phyloP scores from a whole-genome alignment of 2,329 filamentous ascomycete species.

The Monascus ruber region DNA sequence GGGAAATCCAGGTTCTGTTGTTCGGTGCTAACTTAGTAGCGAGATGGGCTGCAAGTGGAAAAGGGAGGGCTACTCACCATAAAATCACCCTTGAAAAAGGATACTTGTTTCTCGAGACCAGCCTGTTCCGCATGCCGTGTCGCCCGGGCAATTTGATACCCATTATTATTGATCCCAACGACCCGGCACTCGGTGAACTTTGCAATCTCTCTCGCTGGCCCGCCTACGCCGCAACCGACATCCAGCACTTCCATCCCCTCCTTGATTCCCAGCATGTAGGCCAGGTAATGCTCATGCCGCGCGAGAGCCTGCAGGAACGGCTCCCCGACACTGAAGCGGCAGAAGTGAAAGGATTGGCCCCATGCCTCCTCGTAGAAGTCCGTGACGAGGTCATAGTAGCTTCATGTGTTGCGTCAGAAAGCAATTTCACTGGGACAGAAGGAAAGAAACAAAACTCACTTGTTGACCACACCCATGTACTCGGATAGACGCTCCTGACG shows the following conservation, averaged over 20 bases:
- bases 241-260: constrained; percentile 77
- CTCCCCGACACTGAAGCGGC: constrained; percentile 72
- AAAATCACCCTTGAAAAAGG: constrained; percentile 83
- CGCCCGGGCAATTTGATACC: constrained; percentile 87
- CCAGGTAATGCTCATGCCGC: constrained; percentile 89
- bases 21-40: too few relatives aligned
- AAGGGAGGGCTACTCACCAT: constrained; percentile 55
- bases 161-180: constrained; percentile 88
- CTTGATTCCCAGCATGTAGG: constrained; percentile 68
- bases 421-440: too few relatives aligned
- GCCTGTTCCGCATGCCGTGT: constrained; percentile 67
- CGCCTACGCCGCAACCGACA: constrained; percentile 85
- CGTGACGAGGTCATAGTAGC: constrained; percentile 85
- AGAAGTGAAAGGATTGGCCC: constrained; percentile 90
- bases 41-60: too few relatives aligned
- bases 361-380: constrained; percentile 89
- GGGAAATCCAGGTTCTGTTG: constrained; percentile 55
- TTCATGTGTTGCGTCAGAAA: constrained; percentile 17
- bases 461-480: too few relatives aligned
- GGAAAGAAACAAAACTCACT: too few relatives aligned
- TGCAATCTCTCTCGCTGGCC: constrained; percentile 80
- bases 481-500: too few relatives aligned
- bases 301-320: constrained; percentile 76
- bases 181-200: constrained; percentile 80
- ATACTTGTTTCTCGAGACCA: constrained; percentile 60